Base-by-base conservation (phyloP, 441 rosid species). In the Adansonia madagascariensis region DNA sequence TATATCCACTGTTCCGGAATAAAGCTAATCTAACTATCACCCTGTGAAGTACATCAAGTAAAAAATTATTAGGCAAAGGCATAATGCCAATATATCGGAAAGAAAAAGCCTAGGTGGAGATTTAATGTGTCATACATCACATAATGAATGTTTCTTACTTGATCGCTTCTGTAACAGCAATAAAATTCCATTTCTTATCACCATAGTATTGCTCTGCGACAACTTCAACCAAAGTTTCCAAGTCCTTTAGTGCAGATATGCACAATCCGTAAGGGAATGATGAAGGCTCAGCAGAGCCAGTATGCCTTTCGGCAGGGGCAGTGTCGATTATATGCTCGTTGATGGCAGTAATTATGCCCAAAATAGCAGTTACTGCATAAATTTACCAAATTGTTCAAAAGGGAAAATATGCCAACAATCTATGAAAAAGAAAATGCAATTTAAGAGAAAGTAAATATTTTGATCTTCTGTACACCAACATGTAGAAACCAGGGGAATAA, bases 141-240 rank as follows among this genome's bases (percentile, higher is more conserved):
- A 70, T 64, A 70, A 74, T 46, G 65, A 75, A 70, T 70, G 72
- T 56, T 53, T 47, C 93, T 89, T 86, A 94, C 99, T 93, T 96
- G 71, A 81, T 82, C 71, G 96, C 91, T 89, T 96, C 99, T 7
- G 95, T 92, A 74, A 82, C 71, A 73, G 97, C 93, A 81, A 95
- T 88, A 86, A 89, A 93, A 81, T 95, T 89, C 98, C 98, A 94
- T 83, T 95, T 95, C 82, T 88, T 90, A 62, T 90, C 91, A 24
- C 99, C 97, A 73, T 81, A 91, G 71, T 91, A 92, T 39, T 95
- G 91, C 86, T 94, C 88, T 20, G 97, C 97, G 0, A 87, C 88
- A 43, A 95, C 98, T 87, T 95, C 99, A 77, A 95, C 90, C 82
- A 95, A 83, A 8, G 98, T 95, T 85, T 95, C 97, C 87, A 93